Evolutionary conservation across 805 yeast genomes (phyloP).

Genomic region (Saccharomycopsis olivae): DNA sequence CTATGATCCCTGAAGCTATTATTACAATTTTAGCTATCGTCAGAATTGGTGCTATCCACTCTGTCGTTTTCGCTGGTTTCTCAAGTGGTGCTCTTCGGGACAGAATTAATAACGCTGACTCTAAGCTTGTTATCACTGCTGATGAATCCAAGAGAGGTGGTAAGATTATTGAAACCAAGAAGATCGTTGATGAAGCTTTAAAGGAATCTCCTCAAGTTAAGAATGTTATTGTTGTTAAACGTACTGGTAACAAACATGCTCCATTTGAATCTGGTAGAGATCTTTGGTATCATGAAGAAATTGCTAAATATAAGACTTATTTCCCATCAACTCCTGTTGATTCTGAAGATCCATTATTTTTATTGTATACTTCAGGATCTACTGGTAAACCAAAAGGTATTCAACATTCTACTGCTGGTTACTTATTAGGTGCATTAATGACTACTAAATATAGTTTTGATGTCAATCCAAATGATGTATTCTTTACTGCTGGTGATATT

Average conservation of each 20-base stretch:
- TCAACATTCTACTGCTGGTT: conserved; percentile 74
- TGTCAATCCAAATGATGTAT: conserved; percentile 58
- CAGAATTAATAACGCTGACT: conserved; percentile 61
- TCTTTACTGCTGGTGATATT: conserved; percentile 83
- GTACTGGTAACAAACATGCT: conserved; percentile 54
- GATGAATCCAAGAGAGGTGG: conserved; percentile 84
- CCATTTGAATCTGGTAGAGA: conserved; percentile 43
- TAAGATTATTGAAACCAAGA: conserved; percentile 68
- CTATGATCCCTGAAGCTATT: conserved; percentile 77
- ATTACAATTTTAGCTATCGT: conserved; percentile 67
- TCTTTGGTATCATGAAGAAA: conserved; percentile 68
- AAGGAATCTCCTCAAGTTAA: conserved; percentile 52
- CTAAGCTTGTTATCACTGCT: conserved; percentile 64
- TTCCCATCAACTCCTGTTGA: conserved; percentile 64
- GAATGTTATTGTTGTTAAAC: conserved; percentile 60
- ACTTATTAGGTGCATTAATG: conserved; percentile 59
- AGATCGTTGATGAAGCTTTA: conserved; percentile 74
- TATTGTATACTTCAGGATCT: conserved; percentile 78
- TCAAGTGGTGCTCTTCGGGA: conserved; percentile 62
- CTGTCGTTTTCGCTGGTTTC: conserved; percentile 81
- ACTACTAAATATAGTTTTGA: conserved; percentile 72
- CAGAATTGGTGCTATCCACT: conserved; percentile 76
- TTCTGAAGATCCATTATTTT: conserved; percentile 74
- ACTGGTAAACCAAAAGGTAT: conserved; percentile 88
- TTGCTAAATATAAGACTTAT: conserved; percentile 54